Evolutionary conservation across 202 grass and related monocot genomes (phyloP).

Genomic region (Saccharum hybrid): DNA sequence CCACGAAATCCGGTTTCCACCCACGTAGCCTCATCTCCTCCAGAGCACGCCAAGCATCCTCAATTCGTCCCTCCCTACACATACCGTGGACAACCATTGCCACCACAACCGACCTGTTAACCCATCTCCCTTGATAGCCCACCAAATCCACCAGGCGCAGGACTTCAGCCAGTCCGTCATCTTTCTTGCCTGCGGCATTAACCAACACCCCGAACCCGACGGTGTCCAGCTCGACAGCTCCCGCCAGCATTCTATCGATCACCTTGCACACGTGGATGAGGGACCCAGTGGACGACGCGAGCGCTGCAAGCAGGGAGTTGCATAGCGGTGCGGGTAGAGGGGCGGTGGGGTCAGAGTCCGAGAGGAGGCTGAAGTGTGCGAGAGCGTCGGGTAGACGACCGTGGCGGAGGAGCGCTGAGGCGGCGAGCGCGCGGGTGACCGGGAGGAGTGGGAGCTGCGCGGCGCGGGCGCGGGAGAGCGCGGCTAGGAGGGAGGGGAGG

Average conservation of each 20-base stretch:
- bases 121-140: not conserved
- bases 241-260: conserved; percentile 64
- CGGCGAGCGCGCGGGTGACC: conserved; percentile 52
- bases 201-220: conserved; percentile 76
- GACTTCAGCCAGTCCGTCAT: conserved; percentile 46
- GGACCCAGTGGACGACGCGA: conserved; percentile 54
- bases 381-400: conserved; percentile 57
- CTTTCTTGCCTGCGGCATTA: conserved; percentile 38
- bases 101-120: conserved; percentile 66
- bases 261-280: conserved; percentile 52
- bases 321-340: conserved; percentile 44
- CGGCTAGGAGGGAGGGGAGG: conserved; percentile 49
- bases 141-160: conserved; percentile 46
- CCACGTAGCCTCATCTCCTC: conserved; percentile 58
- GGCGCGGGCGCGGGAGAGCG: conserved; percentile 53
- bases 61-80: conserved; percentile 59
- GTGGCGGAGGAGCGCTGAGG: conserved; percentile 49
- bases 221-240: conserved; percentile 39
- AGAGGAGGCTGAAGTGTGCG: conserved; percentile 47
- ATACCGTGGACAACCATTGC: conserved; percentile 58
- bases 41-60: conserved; percentile 69
- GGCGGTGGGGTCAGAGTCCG: not conserved
- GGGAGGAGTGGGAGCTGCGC: conserved; percentile 49
- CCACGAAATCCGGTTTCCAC: conserved; percentile 86
- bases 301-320: conserved; percentile 64